Conservation (phyloP, 805 yeast genomes). For the Wickerhamomyces xylosicus region DNA sequence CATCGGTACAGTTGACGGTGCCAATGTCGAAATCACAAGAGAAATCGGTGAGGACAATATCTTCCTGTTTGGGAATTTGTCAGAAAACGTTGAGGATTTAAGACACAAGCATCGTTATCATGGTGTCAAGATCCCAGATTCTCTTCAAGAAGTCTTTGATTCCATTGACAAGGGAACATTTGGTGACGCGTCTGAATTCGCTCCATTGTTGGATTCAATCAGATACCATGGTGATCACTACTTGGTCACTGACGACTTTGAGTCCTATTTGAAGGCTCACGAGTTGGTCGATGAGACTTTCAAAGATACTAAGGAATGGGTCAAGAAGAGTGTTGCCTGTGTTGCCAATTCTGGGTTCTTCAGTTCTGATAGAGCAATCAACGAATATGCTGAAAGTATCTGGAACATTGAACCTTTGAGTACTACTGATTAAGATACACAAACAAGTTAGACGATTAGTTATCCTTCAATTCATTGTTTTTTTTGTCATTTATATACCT, state of each 20-base stretch:
- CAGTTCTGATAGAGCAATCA: conserved; percentile 82
- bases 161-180: conserved; percentile 61
- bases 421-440: conserved; percentile 3
- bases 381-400: conserved; percentile 84
- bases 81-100: conserved; percentile 82
- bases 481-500: neutral
- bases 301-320: conserved; percentile 61
- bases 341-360: conserved; percentile 95
- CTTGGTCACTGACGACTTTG: conserved; percentile 83
- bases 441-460: neutral
- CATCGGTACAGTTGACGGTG: conserved; percentile 95
- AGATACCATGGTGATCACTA: conserved; percentile 74
- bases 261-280: conserved; percentile 78
- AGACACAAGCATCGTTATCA: conserved; percentile 66
- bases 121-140: conserved; percentile 41
- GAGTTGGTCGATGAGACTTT: conserved; percentile 63
- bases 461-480: neutral
- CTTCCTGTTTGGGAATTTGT: conserved; percentile 82
- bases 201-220: conserved; percentile 58
- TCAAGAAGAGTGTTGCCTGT: conserved; percentile 59
- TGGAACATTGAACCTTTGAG: conserved; percentile 80
- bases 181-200: conserved; percentile 60
- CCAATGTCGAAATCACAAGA: conserved; percentile 89
- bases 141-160: conserved; percentile 51
- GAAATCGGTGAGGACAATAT: conserved; percentile 92